Conservation (phyloP, 192 early-diverging fungal genomes). For the Phycomyces blakesleeanus region DNA sequence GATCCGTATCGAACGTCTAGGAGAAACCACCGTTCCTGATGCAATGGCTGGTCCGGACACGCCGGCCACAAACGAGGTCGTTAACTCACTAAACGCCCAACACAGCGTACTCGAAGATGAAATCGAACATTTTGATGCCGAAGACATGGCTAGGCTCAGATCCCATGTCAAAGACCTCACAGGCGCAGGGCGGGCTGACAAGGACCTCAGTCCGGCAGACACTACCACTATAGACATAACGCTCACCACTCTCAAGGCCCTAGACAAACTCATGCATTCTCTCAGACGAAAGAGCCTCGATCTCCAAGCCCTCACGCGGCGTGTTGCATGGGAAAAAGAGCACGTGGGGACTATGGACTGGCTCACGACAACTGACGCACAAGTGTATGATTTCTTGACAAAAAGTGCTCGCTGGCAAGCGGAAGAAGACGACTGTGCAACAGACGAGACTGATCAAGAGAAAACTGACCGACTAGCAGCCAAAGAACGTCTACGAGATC, state of each 20-base stretch:
- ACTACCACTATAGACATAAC: conserved; percentile 48
- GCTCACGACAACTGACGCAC: conserved; percentile 15
- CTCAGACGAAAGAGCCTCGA: conserved; percentile 27
- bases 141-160: conserved; percentile 42
- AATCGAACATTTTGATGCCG: conserved; percentile 37
- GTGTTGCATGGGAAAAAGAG: conserved; percentile 40
- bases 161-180: conserved; percentile 42
- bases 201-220: conserved; percentile 41
- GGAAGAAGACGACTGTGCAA: not conserved
- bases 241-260: conserved; percentile 32
- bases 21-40: conserved; percentile 28
- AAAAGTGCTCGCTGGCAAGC: conserved; percentile 21
- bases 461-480: not conserved
- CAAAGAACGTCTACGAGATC: conserved; percentile 15
- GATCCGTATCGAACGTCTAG: conserved; percentile 30
- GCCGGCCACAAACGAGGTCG: conserved; percentile 24
- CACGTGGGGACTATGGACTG: conserved; percentile 22
- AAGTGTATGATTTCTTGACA: conserved; percentile 27
- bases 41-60: conserved; percentile 12
- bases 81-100: conserved; percentile 27
- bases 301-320: conserved; percentile 29
- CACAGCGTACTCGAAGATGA: conserved; percentile 36
- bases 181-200: conserved; percentile 20
- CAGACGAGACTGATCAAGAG: not conserved
- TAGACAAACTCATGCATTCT: conserved; percentile 36